These are phyloP conservation scores for Dictyostelium citrinum DNA, from an alignment of 78 protist genomes.

Conservation along the genomic window DNA sequence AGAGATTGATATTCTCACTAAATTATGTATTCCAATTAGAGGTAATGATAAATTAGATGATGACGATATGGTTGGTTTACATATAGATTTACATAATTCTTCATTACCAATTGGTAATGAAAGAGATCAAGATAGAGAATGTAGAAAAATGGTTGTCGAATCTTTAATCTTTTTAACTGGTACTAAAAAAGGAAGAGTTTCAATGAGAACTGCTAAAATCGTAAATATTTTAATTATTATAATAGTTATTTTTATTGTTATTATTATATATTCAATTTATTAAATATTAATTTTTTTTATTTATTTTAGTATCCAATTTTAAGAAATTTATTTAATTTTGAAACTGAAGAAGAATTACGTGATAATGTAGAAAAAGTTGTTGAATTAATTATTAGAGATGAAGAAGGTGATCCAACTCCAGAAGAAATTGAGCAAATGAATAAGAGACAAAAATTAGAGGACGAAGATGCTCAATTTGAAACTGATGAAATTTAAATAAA, in stretches of 20 bases:
- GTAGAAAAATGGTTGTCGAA: constrained; percentile 50
- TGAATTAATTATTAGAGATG: constrained; percentile 61
- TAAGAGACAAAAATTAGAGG: not conserved
- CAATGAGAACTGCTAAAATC: constrained; percentile 18
- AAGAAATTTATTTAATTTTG: constrained; percentile 33
- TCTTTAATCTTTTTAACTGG: constrained; percentile 40
- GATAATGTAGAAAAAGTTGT: constrained; percentile 59
- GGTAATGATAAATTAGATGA: constrained; percentile 35
- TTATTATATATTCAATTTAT: not conserved
- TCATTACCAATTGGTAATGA: not conserved
- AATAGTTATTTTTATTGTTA: not conserved
- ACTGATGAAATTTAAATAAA: constrained; percentile 8
- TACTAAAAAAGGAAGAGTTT: constrained; percentile 9
- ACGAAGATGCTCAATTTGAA: constrained; percentile 30
- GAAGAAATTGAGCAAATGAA: not conserved
- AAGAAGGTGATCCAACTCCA: constrained; percentile 27
- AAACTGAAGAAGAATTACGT: constrained; percentile 46
- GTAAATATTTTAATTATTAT: not conserved
- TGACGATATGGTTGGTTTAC: constrained; percentile 57
- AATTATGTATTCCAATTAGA: constrained; percentile 27
- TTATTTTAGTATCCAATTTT: constrained; percentile 53
- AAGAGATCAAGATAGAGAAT: constrained; percentile 52
- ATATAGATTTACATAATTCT: constrained; percentile 1
- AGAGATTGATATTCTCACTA: constrained; percentile 29
- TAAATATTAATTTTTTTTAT: not conserved